phyloP scores from a whole-genome alignment of 73 alveolate species.

The Paramecium biaurelia region DNA sequence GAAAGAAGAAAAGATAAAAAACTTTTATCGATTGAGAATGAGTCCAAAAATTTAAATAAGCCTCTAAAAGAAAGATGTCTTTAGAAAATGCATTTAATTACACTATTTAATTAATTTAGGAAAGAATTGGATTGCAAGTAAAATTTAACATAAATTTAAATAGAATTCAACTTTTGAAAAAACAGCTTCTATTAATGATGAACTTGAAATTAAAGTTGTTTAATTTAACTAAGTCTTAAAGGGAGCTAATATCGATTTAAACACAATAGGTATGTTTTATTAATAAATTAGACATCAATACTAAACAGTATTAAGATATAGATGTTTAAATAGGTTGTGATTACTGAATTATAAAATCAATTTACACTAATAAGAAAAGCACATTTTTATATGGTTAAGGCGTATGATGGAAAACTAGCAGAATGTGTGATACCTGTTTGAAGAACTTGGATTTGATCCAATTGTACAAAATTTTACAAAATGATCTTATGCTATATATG shows the following conservation, averaged over 20 bases:
- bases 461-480: neutral
- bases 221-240: constrained; percentile 90
- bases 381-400: constrained; percentile 95
- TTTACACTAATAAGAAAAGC: constrained; percentile 75
- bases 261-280: constrained; percentile 48
- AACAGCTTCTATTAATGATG: constrained; percentile 88
- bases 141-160: neutral
- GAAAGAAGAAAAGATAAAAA: constrained; percentile 79
- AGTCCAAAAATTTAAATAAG: constrained; percentile 69
- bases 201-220: constrained; percentile 93
- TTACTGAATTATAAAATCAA: constrained; percentile 92
- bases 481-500: neutral
- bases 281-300: constrained; percentile 72
- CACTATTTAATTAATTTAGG: constrained; percentile 87
- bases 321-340: constrained; percentile 89
- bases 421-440: constrained; percentile 97
- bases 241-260: constrained; percentile 94
- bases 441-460: too few relatives aligned
- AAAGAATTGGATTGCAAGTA: constrained; percentile 88
- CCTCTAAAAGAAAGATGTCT: constrained; percentile 90
- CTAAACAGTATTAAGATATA: constrained; percentile 92
- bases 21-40: constrained; percentile 71
- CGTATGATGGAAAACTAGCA: constrained; percentile 94
- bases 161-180: constrained; percentile 81
- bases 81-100: constrained; percentile 84